Conservation (phyloP, 345 rosid species). For the Corchorus capsularis region DNA sequence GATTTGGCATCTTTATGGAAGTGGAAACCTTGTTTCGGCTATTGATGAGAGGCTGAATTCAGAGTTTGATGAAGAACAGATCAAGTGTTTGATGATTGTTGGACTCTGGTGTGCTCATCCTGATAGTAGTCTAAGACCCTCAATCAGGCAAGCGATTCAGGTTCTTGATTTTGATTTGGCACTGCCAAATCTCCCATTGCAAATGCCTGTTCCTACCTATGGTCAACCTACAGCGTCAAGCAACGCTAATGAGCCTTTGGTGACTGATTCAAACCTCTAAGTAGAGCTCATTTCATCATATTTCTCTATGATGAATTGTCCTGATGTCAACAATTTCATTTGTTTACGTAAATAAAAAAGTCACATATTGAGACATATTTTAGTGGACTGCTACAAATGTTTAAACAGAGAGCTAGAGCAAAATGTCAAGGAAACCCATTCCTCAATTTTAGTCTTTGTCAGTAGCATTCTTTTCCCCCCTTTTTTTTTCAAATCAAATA, state of each 20-base stretch:
- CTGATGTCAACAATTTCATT: neutral
- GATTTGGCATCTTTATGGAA: constrained; percentile 46
- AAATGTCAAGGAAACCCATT: no score
- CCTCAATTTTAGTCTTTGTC: no score
- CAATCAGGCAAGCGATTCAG: constrained; percentile 29
- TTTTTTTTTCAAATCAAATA: no score
- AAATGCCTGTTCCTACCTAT: constrained; percentile 28
- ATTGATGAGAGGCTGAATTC: constrained; percentile 29
- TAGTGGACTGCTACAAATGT: no score
- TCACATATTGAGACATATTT: no score
- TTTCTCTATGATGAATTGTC: neutral
- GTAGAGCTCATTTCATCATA: neutral
- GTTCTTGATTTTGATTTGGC: constrained; percentile 28
- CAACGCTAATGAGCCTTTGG: neutral
- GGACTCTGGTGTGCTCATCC: constrained; percentile 41
- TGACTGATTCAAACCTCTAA: constrained; percentile 8
- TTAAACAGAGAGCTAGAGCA: no score
- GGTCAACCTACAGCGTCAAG: neutral
- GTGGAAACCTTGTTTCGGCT: constrained; percentile 14
- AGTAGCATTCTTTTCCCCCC: no score
- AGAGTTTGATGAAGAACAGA: constrained; percentile 26
- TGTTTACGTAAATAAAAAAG: no score
- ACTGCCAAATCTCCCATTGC: constrained; percentile 27
- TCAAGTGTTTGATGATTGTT: constrained; percentile 28
- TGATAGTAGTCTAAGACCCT: constrained; percentile 34